A percentile compares a stretch with the other conserved stretches of the same genome.
phyloP scores from a whole-genome alignment of 2,329 filamentous ascomycete genomes.

The Talaromyces sp. region DNA sequence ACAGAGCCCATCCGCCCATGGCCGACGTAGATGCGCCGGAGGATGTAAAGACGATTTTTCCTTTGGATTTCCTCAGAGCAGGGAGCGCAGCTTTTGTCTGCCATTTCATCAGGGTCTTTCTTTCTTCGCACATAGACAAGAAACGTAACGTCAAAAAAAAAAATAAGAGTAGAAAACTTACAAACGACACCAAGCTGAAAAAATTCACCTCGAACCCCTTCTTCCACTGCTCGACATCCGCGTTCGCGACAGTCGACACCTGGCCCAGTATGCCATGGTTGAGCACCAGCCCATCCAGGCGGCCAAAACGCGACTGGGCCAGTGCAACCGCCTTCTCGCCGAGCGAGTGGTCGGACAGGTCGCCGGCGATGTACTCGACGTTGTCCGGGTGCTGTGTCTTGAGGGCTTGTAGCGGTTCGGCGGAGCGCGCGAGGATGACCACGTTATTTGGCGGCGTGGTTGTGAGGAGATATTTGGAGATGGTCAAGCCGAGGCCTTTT shows the following conservation, averaged over 20 bases:
- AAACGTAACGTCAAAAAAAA: background rate
- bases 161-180: constrained; percentile 33
- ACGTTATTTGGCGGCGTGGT: constrained; percentile 49
- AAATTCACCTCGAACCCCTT: constrained; percentile 77
- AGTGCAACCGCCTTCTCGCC: constrained; percentile 60
- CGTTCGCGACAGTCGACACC: constrained; percentile 64
- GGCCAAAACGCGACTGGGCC: constrained; percentile 60
- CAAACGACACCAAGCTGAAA: constrained; percentile 74
- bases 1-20: constrained; percentile 72
- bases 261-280: constrained; percentile 84
- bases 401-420: constrained; percentile 51
- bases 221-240: constrained; percentile 70
- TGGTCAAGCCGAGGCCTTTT: constrained; percentile 57
- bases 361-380: constrained; percentile 55
- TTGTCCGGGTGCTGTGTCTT: constrained; percentile 50
- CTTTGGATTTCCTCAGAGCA: constrained; percentile 62
- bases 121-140: too few species aligned
- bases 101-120: background rate
- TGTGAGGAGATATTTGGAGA: constrained; percentile 56
- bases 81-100: constrained; percentile 69
- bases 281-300: constrained; percentile 74
- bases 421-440: constrained; percentile 54
- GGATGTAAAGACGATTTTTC: constrained; percentile 72
- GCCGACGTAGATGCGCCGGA: constrained; percentile 67
- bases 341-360: constrained; percentile 51